These are phyloP conservation scores for Dryas alaskensis DNA, from an alignment of 306 rosid genomes.

Conservation along the genomic window DNA sequence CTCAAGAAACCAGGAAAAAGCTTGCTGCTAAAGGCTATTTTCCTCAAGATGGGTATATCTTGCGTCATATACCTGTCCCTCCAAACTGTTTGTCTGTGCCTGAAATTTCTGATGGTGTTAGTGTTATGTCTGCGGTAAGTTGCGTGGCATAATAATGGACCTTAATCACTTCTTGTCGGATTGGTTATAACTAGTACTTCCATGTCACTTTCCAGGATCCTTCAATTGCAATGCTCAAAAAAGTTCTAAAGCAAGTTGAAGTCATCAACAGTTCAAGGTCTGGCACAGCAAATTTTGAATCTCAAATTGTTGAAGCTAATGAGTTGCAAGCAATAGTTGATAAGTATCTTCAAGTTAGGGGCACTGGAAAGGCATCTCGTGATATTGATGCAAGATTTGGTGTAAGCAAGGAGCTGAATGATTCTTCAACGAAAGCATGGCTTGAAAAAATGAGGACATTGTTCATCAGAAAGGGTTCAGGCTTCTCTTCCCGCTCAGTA, in stretches of 20 bases:
- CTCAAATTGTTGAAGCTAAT: slow-evolving; percentile 77
- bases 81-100: slow-evolving; percentile 95
- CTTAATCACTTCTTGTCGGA: background rate
- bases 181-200: background rate
- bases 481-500: slow-evolving; percentile 94
- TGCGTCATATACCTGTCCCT: slow-evolving; percentile 77
- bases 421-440: slow-evolving; percentile 83
- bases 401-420: slow-evolving; percentile 60
- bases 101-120: slow-evolving; percentile 94
- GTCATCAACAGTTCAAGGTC: slow-evolving; percentile 76
- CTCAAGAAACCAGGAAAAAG: slow-evolving; percentile 61
- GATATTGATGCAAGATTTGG: slow-evolving; percentile 63
- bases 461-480: slow-evolving; percentile 88
- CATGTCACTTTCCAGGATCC: slow-evolving; percentile 66
- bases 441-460: slow-evolving; percentile 87
- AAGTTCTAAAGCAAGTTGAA: slow-evolving; percentile 71
- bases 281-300: slow-evolving; percentile 76
- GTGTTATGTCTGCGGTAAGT: slow-evolving; percentile 77
- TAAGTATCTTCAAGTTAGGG: slow-evolving; percentile 84
- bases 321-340: slow-evolving; percentile 64
- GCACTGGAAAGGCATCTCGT: slow-evolving; percentile 66
- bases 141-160: slow-evolving; percentile 16
- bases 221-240: slow-evolving; percentile 63
- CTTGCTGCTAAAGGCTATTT: slow-evolving; percentile 71
- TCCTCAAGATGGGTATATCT: slow-evolving; percentile 86